Evolutionary conservation across 305 asterid species (phyloP), one percentile per base, ranked within the genome.

Genomic region (Striga hermonthica): DNA sequence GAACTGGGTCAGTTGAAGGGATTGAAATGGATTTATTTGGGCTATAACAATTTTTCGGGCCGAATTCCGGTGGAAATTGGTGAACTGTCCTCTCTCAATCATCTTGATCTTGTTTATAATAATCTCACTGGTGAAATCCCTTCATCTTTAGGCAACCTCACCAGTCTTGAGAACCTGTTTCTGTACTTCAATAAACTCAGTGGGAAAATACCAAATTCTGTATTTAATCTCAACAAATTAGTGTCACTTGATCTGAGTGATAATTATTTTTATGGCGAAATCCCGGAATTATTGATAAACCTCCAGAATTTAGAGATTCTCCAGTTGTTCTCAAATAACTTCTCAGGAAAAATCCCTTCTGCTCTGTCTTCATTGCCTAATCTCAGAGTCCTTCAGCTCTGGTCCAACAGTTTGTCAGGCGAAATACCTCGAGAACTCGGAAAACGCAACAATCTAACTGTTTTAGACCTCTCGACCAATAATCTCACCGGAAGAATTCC

Each of bases 61-160:
- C 72, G 16, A 36, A 86, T 91, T 53, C 98, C 98, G 1, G 48
- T 28, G 43, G 90, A 79, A 59, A 75, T 89, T 6, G 88, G 95
- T 3, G 87, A 71, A 13, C 57, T 91, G 53, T 57, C 75, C 1
- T 67, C 37, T 31, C 66, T 91, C 70, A 15, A 41, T 5, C 98
- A 91, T 76, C 87, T 91, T n/a, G 86, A 91, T 78, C 85, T 91
- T 1, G 98, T 86, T 15, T 81, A 78, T 77, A 88, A 85, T 74
- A 89, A 86, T 69, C 86, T 86, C 60, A 88, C 89, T 0, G 95
- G 98, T 9, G 86, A 77, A 80, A 91, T 91, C 49, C 98, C 98
- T 41, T 58, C 83, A 0, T 83, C 91, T 36, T 61, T 91, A 1
- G 96, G 96, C 40, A 88, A 91, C 66, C 98, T 89, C 67, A 81